Percentiles rank a stretch among this genome's conserved stretches.
phyloP scores from a whole-genome alignment of 768 basidiomycete genomes.

The Hygrophoropsis aurantiaca region DNA sequence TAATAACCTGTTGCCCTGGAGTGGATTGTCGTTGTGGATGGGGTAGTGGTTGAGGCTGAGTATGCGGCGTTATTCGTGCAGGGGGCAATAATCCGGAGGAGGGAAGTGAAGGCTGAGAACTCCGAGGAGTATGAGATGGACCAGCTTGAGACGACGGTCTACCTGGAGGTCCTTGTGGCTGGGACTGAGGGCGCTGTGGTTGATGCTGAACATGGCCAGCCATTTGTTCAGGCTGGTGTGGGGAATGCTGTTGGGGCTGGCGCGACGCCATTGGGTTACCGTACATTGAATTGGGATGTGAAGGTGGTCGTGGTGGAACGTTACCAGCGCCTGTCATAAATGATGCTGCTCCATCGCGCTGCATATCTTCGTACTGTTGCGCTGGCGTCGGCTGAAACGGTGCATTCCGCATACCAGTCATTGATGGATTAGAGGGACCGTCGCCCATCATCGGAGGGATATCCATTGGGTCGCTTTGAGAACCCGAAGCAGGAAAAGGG shows the following conservation, averaged over 20 bases:
- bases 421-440: constrained; percentile 38
- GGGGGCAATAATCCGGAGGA: constrained; percentile 23
- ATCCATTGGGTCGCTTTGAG: constrained; percentile 49
- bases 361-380: constrained; percentile 61
- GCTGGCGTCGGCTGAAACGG: constrained; percentile 59
- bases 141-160: constrained; percentile 53
- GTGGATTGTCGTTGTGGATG: constrained; percentile 33
- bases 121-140: constrained; percentile 48
- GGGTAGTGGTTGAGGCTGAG: constrained; percentile 34
- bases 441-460: constrained; percentile 42
- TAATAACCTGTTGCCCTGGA: constrained; percentile 35
- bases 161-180: constrained; percentile 50
- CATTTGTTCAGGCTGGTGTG: constrained; percentile 46
- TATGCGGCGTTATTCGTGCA: constrained; percentile 35
- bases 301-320: constrained; percentile 44
- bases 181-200: constrained; percentile 59
- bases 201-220: constrained; percentile 35
- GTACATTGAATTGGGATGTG: constrained; percentile 35
- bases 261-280: constrained; percentile 31
- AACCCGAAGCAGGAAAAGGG: constrained; percentile 47
- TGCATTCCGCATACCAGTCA: constrained; percentile 27
- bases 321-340: constrained; percentile 37
- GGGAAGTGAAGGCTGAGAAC: constrained; percentile 34
- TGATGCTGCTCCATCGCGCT: too few relatives aligned
- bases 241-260: constrained; percentile 44